Percentiles rank a stretch among this genome's conserved stretches.
phyloP scores from a whole-genome alignment of 2,329 filamentous ascomycete genomes.

The Colletotrichum chlorophyti region DNA sequence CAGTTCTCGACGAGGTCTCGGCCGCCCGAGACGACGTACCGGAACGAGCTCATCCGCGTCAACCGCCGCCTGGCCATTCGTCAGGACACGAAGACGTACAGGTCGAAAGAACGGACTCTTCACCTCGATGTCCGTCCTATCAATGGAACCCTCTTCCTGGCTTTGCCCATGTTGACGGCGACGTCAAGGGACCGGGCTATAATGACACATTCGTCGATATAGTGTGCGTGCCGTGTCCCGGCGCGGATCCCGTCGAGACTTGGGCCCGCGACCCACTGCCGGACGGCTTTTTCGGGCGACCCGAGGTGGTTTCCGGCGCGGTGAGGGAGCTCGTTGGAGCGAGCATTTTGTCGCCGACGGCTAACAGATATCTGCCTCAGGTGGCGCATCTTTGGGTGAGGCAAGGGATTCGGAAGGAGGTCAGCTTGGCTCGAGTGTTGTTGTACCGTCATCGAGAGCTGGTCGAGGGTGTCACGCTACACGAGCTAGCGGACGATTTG shows the following conservation, averaged over 20 bases:
- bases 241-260: conserved; percentile 57
- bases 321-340: conserved; percentile 39
- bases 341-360: conserved; percentile 11
- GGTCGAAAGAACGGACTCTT: neutral
- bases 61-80: neutral
- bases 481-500: conserved; percentile 52
- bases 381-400: conserved; percentile 57
- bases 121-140: neutral
- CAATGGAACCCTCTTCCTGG: conserved; percentile 43
- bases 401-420: conserved; percentile 57
- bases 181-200: conserved; percentile 49
- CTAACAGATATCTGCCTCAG: conserved; percentile 31
- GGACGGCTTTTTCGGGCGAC: conserved; percentile 52
- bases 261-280: conserved; percentile 59
- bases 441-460: conserved; percentile 57
- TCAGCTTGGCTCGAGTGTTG: conserved; percentile 55
- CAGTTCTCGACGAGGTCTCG: conserved; percentile 2
- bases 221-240: conserved; percentile 60
- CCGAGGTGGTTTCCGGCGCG: conserved; percentile 31
- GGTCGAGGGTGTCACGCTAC: conserved; percentile 49
- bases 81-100: conserved; percentile 9
- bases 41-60: neutral
- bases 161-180: conserved; percentile 50
- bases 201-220: conserved; percentile 63
- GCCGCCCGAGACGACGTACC: conserved; percentile 5